These are phyloP conservation scores for Cercophora sp. DNA, from an alignment of 495 filamentous ascomycete genomes.

Conservation along the genomic window DNA sequence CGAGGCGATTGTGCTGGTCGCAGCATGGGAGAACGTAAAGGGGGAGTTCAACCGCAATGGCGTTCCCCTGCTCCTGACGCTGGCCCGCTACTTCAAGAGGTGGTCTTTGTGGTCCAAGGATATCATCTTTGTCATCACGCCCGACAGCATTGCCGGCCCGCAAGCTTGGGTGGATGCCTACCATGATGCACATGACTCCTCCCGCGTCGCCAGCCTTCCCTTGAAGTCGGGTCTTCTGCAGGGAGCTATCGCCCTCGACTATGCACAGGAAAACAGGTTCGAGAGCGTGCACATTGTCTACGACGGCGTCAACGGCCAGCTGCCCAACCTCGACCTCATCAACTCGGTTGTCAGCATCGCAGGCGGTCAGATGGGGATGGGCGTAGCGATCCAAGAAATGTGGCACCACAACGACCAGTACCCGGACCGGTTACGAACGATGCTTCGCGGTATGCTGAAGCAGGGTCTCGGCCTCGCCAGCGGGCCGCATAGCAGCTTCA, in stretches of 20 bases:
- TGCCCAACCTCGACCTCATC: conserved; percentile 92
- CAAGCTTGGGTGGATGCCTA: conserved; percentile 99
- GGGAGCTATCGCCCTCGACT: conserved; percentile 90
- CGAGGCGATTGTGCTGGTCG: conserved; percentile 90
- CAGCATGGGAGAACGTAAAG: conserved; percentile 81
- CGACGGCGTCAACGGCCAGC: conserved; percentile 92
- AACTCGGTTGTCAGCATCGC: conserved; percentile 90
- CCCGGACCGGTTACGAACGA: conserved; percentile 75
- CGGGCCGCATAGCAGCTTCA: conserved; percentile 90
- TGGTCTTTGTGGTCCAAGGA: conserved; percentile 99
- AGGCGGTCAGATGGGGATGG: conserved; percentile 87
- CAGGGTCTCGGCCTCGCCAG: conserved; percentile 87
- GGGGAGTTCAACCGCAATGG: conserved; percentile 79
- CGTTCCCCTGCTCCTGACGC: conserved; percentile 75
- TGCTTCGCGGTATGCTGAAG: conserved; percentile 88
- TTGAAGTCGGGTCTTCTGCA: conserved; percentile 91
- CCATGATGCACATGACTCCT: conserved; percentile 74
- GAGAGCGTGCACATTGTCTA: conserved; percentile 86
- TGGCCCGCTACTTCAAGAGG: conserved; percentile 91
- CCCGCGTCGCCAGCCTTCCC: conserved; percentile 68
- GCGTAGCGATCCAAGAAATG: conserved; percentile 78
- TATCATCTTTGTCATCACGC: conserved; percentile 85
- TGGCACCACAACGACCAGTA: conserved; percentile 80
- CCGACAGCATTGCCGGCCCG: conserved; percentile 83
- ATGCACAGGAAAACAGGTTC: conserved; percentile 77